Base-by-base conservation (phyloP, 2,329 filamentous ascomycete species). In the Curvularia eragrostidis region DNA sequence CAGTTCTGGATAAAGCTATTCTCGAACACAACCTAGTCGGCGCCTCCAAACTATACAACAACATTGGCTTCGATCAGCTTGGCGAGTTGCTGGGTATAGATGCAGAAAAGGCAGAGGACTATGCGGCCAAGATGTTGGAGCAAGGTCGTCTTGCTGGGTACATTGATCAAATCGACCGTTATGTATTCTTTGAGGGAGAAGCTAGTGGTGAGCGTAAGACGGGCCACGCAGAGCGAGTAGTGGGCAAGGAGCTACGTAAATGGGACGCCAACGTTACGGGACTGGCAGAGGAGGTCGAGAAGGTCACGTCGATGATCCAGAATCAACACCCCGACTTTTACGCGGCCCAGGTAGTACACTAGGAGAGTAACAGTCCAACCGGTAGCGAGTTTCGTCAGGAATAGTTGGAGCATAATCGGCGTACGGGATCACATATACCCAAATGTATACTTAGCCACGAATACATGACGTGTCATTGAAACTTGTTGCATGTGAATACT, bases 21-120 rank as follows among this genome's bases (percentile, higher is more conserved):
- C 88, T 97, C 18, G 95, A 99, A 79, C 95, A 99, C 80, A 99
- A 99, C 75, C 83, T 99, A 15, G 87, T 97, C 21, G 93, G 89
- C 19, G 91, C 90, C 1, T 97, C 92, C 34, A 73, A 81, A 66
- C 71, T 83, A 59, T 78, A 84, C 77, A 65, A 80, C 69, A 79
- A 85, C 75, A 78, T 86, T 71, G 65, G 81, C 59, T 73, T 84
- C 65, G 88, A 90, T 56, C 88, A 88, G 24, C 83, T 99, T 1
- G 95, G 89, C 0, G 80, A 83, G 38, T 83, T 97, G 36, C 81
- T 99, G 13, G 93, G 91, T 0, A 83, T 97, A 4, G 87, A 91
- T 57, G 87, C 86, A 0, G 90, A 91, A 50, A 90, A 89, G 75
- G 94, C 94, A 3, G 95, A 99, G 81, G 88, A 90, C 57, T 97